phyloP scores from a whole-genome alignment of 2,329 filamentous ascomycete species.

The Lachnellula cervina region DNA sequence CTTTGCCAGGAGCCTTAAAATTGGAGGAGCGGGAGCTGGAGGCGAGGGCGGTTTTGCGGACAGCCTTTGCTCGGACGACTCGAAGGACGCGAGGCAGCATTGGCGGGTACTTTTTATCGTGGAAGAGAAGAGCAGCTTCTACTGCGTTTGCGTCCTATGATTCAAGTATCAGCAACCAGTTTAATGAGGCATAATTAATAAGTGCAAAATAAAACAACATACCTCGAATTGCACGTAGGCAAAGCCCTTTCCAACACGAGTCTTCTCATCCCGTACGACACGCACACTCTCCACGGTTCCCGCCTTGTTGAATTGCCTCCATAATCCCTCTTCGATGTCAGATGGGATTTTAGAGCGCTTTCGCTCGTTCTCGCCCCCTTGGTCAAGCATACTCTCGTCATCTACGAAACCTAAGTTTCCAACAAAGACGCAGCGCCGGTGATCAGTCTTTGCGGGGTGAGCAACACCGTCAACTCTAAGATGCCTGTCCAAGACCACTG shows the following conservation, averaged over 20 bases:
- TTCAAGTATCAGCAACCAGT: constrained; percentile 15
- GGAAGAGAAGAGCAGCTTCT: constrained; percentile 80
- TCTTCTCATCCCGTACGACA: constrained; percentile 82
- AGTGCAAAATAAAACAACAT: constrained; percentile 27
- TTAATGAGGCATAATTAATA: background rate
- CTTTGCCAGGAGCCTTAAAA: constrained; percentile 31
- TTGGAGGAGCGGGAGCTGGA: constrained; percentile 10
- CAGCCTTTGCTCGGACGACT: constrained; percentile 65
- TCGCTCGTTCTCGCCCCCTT: constrained; percentile 63
- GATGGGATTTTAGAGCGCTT: constrained; percentile 71
- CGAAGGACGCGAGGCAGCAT: constrained; percentile 86
- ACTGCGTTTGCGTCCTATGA: constrained; percentile 73
- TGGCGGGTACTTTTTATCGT: constrained; percentile 90
- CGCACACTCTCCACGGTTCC: constrained; percentile 90
- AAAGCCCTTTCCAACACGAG: constrained; percentile 91
- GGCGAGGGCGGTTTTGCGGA: constrained; percentile 35
- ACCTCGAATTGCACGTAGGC: constrained; percentile 94
- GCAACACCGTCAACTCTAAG: constrained; percentile 86
- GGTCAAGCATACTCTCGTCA: constrained; percentile 69
- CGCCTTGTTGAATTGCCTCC: constrained; percentile 71
- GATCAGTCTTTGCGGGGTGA: constrained; percentile 76
- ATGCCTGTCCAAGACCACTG: constrained; percentile 77
- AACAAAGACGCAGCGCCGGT: constrained; percentile 90
- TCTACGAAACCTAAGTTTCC: constrained; percentile 96
- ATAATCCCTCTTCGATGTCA: constrained; percentile 89